Conservation (phyloP, 2,329 filamentous ascomycete species). For the Metarhizium rileyi region DNA sequence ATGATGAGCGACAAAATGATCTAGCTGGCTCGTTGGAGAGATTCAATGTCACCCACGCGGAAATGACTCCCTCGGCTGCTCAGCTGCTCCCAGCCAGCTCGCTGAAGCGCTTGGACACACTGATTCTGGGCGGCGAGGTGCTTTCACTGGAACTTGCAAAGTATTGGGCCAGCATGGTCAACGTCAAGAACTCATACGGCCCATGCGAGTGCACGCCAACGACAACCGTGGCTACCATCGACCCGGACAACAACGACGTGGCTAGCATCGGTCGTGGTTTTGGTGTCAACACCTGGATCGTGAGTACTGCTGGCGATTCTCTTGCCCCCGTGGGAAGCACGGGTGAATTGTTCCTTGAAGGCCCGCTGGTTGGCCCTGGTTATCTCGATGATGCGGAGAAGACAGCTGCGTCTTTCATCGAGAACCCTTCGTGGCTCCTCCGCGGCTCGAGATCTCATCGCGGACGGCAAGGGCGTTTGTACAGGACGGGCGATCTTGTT, state of each 20-base stretch:
- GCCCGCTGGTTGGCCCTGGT: conserved; percentile 32
- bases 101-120: background rate
- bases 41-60: background rate
- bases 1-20: background rate
- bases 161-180: background rate
- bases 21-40: background rate
- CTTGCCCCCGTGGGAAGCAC: conserved; percentile 12
- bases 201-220: conserved; percentile 1
- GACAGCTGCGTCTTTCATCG: conserved; percentile 20
- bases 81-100: background rate
- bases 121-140: background rate
- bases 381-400: conserved; percentile 31
- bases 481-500: conserved; percentile 13
- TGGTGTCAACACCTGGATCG: conserved; percentile 12
- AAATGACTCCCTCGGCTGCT: background rate
- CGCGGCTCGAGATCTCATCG: conserved; percentile 15
- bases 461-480: conserved; percentile 9
- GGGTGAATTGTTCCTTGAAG: conserved; percentile 15
- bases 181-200: conserved; percentile 10
- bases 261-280: conserved; percentile 6
- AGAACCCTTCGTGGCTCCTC: conserved; percentile 1
- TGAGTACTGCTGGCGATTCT: conserved; percentile 4
- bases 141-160: background rate
- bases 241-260: background rate
- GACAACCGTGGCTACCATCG: background rate